Conservation (phyloP, 1,139 yeast species). For the Pichia sp. region DNA sequence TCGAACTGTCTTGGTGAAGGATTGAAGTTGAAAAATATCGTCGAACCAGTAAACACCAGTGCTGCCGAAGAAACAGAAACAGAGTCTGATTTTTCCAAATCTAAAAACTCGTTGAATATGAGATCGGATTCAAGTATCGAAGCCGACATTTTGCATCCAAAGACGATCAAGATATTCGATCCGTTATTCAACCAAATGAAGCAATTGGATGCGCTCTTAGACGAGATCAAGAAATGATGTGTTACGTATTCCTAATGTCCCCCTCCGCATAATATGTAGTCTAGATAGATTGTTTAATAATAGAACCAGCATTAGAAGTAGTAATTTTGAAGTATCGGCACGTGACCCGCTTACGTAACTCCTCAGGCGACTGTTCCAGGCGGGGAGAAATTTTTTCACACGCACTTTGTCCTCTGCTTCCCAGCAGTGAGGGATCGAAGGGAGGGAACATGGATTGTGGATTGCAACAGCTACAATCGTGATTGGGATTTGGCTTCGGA, state of each 20-base stretch:
- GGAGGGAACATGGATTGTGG: no score
- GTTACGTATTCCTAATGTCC: not conserved
- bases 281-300: conserved; percentile 1
- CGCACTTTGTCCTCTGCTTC: no score
- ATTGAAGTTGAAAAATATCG: conserved; percentile 4
- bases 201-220: conserved; percentile 37
- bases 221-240: conserved; percentile 15
- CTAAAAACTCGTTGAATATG: conserved; percentile 4
- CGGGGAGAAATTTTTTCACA: not conserved
- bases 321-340: not conserved
- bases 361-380: no score
- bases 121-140: conserved; percentile 1
- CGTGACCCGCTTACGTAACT: no score
- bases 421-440: no score
- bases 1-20: conserved; percentile 8
- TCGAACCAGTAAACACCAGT: not conserved
- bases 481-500: no score
- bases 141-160: conserved; percentile 35
- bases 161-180: conserved; percentile 45
- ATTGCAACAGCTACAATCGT: no score
- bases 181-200: conserved; percentile 51
- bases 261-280: not conserved
- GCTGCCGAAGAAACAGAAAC: not conserved
- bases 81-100: conserved; percentile 5
- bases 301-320: conserved; percentile 1